Percentiles rank a stretch among this genome's conserved stretches.
These are phyloP conservation scores for Calycina herbarum DNA, from an alignment of 2,329 filamentous ascomycete genomes.

Conservation along the genomic window DNA sequence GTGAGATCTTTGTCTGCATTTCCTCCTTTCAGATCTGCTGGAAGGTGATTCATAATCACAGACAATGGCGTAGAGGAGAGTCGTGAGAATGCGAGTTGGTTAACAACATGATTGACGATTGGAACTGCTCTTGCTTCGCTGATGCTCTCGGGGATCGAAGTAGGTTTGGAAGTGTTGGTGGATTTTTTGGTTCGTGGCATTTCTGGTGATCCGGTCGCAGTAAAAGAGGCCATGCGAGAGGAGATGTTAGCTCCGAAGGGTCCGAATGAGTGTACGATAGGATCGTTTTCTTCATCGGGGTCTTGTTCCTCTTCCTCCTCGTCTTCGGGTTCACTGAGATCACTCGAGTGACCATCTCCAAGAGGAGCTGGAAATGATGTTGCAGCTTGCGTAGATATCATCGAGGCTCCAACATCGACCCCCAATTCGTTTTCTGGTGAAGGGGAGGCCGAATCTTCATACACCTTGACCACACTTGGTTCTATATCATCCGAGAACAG, in stretches of 20 bases:
- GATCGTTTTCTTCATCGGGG: conserved; percentile 91
- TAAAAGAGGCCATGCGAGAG: conserved; percentile 78
- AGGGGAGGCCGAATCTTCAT: conserved; percentile 66
- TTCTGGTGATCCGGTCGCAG: conserved; percentile 62
- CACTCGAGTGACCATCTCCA: conserved; percentile 46
- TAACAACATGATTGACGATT: conserved; percentile 83
- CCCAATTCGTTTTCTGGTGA: conserved; percentile 46
- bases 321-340: conserved; percentile 55
- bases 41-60: conserved; percentile 84
- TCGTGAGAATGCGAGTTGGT: conserved; percentile 93
- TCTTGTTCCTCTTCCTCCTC: conserved; percentile 55
- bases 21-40: conserved; percentile 56
- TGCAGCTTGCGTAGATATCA: conserved; percentile 31
- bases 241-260: conserved; percentile 85
- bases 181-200: conserved; percentile 35
- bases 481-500: conserved; percentile 46
- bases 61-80: conserved; percentile 89
- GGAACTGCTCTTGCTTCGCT: conserved; percentile 43
- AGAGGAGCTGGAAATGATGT: conserved; percentile 28
- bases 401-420: conserved; percentile 24
- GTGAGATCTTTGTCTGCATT: conserved; percentile 48
- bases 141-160: conserved; percentile 34
- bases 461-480: conserved; percentile 61
- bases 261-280: conserved; percentile 87
- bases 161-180: conserved; percentile 28